phyloP scores from a whole-genome alignment of 495 filamentous ascomycete genomes.

The Penicillium coffeae region DNA sequence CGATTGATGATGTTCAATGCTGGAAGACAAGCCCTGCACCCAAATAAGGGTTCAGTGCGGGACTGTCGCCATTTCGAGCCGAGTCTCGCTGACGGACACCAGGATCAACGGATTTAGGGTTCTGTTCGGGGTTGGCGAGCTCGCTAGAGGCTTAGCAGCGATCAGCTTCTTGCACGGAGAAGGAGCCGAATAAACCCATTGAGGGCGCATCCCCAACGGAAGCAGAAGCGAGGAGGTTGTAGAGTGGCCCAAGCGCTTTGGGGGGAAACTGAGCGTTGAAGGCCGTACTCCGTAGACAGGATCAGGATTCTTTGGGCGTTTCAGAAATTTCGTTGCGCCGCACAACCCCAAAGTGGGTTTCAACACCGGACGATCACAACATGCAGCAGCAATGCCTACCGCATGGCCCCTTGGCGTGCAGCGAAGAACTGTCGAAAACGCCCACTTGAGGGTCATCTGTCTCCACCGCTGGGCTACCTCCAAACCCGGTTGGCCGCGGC shows the following conservation, averaged over 20 bases:
- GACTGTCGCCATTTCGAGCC: no score
- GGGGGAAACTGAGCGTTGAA: not conserved
- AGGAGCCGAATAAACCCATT: no score
- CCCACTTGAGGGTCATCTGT: not conserved
- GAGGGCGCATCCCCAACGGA: no score
- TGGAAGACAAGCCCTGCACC: no score
- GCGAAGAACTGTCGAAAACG: constrained; percentile 15
- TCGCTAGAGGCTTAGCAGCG: no score
- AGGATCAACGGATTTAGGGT: no score
- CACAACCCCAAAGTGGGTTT: constrained; percentile 17
- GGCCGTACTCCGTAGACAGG: not conserved
- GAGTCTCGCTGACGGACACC: no score
- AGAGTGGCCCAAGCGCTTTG: not conserved
- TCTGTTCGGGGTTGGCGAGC: no score
- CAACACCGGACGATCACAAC: constrained; percentile 19
- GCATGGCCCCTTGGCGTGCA: constrained; percentile 14
- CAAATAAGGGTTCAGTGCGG: no score
- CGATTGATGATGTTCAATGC: no score
- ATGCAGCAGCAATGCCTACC: constrained; percentile 12
- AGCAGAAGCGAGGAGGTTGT: not conserved
- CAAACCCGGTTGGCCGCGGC: not conserved
- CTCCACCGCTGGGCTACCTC: not conserved
- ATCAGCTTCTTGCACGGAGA: no score
- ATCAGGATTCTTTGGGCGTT: constrained; percentile 21
- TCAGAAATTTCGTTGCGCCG: constrained; percentile 22